Conservation (phyloP, 352 stramenopile genomes). For the Phytopythium delawarense region DNA sequence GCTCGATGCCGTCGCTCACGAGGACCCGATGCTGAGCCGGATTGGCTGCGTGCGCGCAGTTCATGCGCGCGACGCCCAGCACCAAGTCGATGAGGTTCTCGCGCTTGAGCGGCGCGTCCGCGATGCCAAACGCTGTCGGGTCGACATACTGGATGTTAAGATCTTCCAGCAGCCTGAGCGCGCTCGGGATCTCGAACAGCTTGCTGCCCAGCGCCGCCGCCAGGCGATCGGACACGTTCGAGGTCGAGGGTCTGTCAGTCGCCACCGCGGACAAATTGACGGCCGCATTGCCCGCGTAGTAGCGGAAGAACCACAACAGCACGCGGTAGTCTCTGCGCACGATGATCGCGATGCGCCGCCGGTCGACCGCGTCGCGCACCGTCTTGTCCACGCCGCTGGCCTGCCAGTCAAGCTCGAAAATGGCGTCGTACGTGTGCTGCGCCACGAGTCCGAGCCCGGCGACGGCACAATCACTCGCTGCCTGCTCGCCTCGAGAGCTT, state of each 20-base stretch:
- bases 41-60: slow-evolving; percentile 32
- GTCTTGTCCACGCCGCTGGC: slow-evolving; percentile 42
- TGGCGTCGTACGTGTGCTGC: slow-evolving; percentile 24
- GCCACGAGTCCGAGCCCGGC: slow-evolving; percentile 22
- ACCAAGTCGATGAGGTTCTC: slow-evolving; percentile 47
- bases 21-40: slow-evolving; percentile 32
- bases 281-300: slow-evolving; percentile 31
- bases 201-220: slow-evolving; percentile 14
- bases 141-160: slow-evolving; percentile 56
- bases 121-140: slow-evolving; percentile 36
- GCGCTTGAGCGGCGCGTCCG: slow-evolving; percentile 38
- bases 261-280: not conserved
- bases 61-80: slow-evolving; percentile 42
- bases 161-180: slow-evolving; percentile 49
- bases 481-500: not conserved
- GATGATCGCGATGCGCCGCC: slow-evolving; percentile 42
- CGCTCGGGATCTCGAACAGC: slow-evolving; percentile 45
- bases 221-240: slow-evolving; percentile 8
- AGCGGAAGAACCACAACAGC: slow-evolving; percentile 61
- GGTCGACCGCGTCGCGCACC: slow-evolving; percentile 63
- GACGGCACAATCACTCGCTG: slow-evolving; percentile 3
- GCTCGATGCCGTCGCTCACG: slow-evolving; percentile 49
- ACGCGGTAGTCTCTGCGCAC: slow-evolving; percentile 49
- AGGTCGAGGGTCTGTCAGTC: slow-evolving; percentile 3
- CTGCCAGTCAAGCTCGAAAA: slow-evolving; percentile 58